phyloP scores from a whole-genome alignment of 2,329 filamentous ascomycete genomes.

The Colletotrichum eleusines region DNA sequence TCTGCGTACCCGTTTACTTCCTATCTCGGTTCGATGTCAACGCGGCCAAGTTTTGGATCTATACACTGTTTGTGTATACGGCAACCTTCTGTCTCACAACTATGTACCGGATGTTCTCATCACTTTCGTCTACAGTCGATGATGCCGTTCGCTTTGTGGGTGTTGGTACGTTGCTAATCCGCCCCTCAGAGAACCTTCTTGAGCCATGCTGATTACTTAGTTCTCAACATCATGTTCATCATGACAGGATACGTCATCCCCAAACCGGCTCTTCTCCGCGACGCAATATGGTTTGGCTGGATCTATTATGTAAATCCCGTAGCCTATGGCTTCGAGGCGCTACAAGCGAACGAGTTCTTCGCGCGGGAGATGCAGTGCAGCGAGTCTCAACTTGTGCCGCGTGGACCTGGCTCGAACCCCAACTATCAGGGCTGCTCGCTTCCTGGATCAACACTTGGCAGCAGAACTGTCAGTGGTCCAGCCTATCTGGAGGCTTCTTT shows the following conservation, averaged over 20 bases:
- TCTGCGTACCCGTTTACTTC: slow-evolving; percentile 37
- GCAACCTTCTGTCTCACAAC: slow-evolving; percentile 38
- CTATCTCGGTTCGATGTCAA: slow-evolving; percentile 34
- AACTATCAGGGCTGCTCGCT: slow-evolving; percentile 68
- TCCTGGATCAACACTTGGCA: slow-evolving; percentile 63
- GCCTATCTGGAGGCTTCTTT: slow-evolving; percentile 66
- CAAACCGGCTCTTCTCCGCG: slow-evolving; percentile 64
- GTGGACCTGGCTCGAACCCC: slow-evolving; percentile 54
- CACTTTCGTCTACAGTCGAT: slow-evolving; percentile 70
- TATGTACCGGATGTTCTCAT: slow-evolving; percentile 57
- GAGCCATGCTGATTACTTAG: slow-evolving; percentile 17
- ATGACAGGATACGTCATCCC: slow-evolving; percentile 76
- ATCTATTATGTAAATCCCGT: slow-evolving; percentile 75
- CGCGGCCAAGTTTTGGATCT: slow-evolving; percentile 40
- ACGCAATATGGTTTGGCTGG: slow-evolving; percentile 79
- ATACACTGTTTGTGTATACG: slow-evolving; percentile 36
- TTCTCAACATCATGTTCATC: slow-evolving; percentile 72
- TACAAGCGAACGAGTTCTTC: slow-evolving; percentile 67
- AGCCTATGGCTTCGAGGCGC: slow-evolving; percentile 73
- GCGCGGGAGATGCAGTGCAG: slow-evolving; percentile 64
- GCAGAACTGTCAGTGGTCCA: slow-evolving; percentile 63
- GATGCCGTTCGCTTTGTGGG: slow-evolving; percentile 65
- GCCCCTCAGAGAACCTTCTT: fast-evolving
- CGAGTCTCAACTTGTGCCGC: slow-evolving; percentile 59
- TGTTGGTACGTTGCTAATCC: slow-evolving; percentile 26